Evolutionary conservation across 2,329 filamentous ascomycete genomes (phyloP), one percentile per base, ranked within the genome.

Genomic region (Chalaropsis thielavioides): DNA sequence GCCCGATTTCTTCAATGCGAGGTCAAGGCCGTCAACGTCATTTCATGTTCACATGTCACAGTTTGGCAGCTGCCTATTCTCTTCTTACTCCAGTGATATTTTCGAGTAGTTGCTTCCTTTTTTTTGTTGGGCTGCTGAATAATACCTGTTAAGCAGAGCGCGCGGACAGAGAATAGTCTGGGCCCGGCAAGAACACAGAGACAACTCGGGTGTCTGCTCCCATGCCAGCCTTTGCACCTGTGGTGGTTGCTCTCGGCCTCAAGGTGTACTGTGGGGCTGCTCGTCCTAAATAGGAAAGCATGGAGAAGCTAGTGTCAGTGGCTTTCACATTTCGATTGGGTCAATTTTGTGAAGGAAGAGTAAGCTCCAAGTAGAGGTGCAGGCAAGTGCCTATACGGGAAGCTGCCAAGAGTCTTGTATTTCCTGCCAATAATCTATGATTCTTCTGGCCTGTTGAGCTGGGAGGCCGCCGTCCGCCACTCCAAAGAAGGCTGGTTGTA

Each of bases 11-110:
- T n/a, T 8, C 31, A n/a, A 8, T 38, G 15, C 17, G 3, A 58
- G 3, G 2, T 4, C 11, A 38, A 58, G 3, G 2, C 2, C 11
- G n/a, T 38, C 43, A 8, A 38, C 54, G 27, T 58, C 27, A 58
- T 58, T 58, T 5, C 54, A 58, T 4, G 27, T 58, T 58, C 54
- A 58, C 54, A 58, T 58, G 54, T 58, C 27, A 58, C 54, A 58
- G 13, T 38, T 58, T 38, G 31, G 54, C 31, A 58, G n/a, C 15
- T n/a, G 31, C 11, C 46, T 51, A 3, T 15, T 24, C 22, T 38
- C 3, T 24, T 51, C 46, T 51, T 51, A 15, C 10, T 6, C n/a
- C 24, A 31, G 51, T 19, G 4, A 6, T 15, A 38, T 19, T 38
- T 58, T 58, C 1, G 15, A 15, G 46, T 11, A 7, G 15, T n/a